Percentiles rank a stretch among this genome's conserved stretches.
These are phyloP conservation scores for Silybum marianum DNA, from an alignment of 129 eudicot species.

Conservation along the genomic window DNA sequence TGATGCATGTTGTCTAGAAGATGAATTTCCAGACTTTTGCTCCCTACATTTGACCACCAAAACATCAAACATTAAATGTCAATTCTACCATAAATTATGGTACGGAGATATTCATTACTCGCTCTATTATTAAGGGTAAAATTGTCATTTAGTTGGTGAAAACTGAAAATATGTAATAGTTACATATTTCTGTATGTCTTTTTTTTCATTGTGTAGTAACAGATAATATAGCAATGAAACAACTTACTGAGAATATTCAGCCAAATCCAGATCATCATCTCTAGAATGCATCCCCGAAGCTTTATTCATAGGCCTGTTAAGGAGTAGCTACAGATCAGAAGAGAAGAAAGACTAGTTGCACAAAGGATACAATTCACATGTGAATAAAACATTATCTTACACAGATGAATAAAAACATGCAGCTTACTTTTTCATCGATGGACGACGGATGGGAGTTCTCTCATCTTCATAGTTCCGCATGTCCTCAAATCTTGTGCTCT, in stretches of 20 bases:
- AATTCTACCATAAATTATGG: not conserved
- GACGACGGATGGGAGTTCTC: constrained; percentile 55
- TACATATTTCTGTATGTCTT: not conserved
- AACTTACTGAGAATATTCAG: constrained; percentile 81
- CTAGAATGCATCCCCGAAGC: constrained; percentile 75
- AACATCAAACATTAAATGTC: not conserved
- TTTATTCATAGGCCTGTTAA: constrained; percentile 63
- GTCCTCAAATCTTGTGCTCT: constrained; percentile 97
- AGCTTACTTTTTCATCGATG: constrained; percentile 69
- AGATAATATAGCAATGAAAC: not conserved
- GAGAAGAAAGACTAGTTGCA: not conserved
- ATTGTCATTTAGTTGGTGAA: not conserved
- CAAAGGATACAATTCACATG: not conserved
- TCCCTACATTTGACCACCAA: constrained; percentile 52
- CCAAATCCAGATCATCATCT: constrained; percentile 89
- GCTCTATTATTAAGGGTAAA: not conserved
- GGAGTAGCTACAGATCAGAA: constrained; percentile 18
- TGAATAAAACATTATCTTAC: not conserved
- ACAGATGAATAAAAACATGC: not conserved
- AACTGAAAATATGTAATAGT: too few relatives aligned
- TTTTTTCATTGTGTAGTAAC: too few relatives aligned
- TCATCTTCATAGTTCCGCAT: constrained; percentile 87
- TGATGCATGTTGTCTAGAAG: constrained; percentile 64
- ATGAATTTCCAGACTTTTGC: constrained; percentile 71
- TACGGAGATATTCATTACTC: not conserved